These are phyloP conservation scores for Larix kaempferi DNA, from an alignment of 75 land plant genomes.

Conservation along the genomic window DNA sequence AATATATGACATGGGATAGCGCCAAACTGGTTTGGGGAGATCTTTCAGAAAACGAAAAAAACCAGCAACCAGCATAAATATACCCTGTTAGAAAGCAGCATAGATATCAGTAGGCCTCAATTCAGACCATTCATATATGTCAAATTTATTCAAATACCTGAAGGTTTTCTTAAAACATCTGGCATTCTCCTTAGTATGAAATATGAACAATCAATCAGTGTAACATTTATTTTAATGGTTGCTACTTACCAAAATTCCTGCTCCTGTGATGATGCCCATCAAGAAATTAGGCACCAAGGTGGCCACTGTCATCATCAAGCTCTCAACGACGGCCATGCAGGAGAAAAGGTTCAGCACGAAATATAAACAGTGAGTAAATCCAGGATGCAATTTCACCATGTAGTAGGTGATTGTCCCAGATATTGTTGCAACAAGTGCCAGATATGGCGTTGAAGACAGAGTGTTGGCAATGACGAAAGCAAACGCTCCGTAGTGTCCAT, in stretches of 20 bases:
- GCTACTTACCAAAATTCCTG: conserved; percentile 37
- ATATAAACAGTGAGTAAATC: conserved; percentile 25
- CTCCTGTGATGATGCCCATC: conserved; percentile 59
- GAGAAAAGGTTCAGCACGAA: conserved; percentile 48
- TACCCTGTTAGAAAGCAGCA: conserved; percentile 20
- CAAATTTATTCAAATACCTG: too few species aligned
- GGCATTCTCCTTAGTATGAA: too few species aligned
- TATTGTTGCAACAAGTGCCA: conserved; percentile 32
- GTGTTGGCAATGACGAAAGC: conserved; percentile 61
- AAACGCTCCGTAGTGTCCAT: conserved; percentile 67
- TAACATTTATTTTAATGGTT: too few species aligned
- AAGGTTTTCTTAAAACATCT: too few species aligned
- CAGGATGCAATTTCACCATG: conserved; percentile 33
- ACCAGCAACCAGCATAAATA: conserved; percentile 47
- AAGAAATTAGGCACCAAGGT: conserved; percentile 52
- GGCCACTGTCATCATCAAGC: conserved; percentile 61
- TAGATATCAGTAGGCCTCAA: background rate
- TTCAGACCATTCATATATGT: too few species aligned
- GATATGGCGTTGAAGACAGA: conserved; percentile 57
- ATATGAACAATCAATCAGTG: too few species aligned
- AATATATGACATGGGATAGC: conserved; percentile 51
- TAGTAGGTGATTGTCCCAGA: conserved; percentile 38
- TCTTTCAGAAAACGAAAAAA: conserved; percentile 43
- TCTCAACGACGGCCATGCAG: conserved; percentile 37
- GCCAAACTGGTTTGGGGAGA: conserved; percentile 41